Percentiles rank a stretch among this genome's conserved stretches.
Conservation (phyloP, 441 rosid genomes). For the Adansonia gregorii region DNA sequence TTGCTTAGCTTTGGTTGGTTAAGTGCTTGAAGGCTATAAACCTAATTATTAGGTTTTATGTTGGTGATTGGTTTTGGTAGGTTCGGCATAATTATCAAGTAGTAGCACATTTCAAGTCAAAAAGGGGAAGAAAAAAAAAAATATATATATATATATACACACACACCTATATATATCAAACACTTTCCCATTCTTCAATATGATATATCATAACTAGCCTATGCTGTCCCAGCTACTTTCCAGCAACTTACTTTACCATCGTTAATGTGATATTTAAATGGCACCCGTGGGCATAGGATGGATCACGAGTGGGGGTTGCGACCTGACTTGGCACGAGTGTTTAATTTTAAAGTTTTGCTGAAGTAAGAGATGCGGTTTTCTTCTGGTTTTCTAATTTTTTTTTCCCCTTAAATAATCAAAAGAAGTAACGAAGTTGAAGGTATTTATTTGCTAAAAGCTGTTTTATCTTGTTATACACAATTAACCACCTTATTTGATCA, state of each 20-base stretch:
- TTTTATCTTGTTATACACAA: not conserved
- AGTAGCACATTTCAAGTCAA: not conserved
- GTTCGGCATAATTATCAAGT: not conserved
- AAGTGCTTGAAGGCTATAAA: too few relatives aligned
- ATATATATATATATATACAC: too few relatives aligned
- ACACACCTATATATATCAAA: too few relatives aligned
- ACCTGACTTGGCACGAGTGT: not conserved
- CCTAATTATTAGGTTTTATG: constrained; percentile 6
- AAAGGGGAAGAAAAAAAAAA: not conserved
- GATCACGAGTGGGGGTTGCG: too few relatives aligned
- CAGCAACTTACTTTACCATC: not conserved
- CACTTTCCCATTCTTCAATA: not conserved
- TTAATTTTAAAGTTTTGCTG: not conserved
- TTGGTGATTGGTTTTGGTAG: not conserved
- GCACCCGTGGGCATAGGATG: not conserved
- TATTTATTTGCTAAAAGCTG: too few relatives aligned
- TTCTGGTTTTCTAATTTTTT: too few relatives aligned
- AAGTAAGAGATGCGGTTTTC: not conserved
- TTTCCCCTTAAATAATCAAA: too few relatives aligned
- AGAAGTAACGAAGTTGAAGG: too few relatives aligned
- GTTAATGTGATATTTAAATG: not conserved
- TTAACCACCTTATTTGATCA: not conserved
- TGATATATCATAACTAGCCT: not conserved
- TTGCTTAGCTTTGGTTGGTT: too few relatives aligned
- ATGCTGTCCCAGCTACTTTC: constrained; percentile 6